Evolutionary conservation across 345 rosid species (phyloP), one percentile per base, ranked within the genome.

Genomic region (Aethionema arabicum): DNA sequence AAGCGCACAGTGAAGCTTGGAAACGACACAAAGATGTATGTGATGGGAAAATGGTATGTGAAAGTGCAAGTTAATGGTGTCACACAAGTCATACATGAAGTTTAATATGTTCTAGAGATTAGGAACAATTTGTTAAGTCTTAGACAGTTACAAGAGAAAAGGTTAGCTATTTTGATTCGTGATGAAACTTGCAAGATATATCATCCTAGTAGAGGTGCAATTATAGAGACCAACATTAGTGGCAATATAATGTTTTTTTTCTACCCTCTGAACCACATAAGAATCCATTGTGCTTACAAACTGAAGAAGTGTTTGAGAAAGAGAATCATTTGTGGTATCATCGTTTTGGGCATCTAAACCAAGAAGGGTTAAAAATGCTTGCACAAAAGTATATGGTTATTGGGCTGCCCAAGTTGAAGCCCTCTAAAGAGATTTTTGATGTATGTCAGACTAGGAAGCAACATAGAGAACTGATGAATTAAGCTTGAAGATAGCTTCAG

Each of bases 361-460:
- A 39, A 6, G 51, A 32, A 0, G 39, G 30, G 0, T 0, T 58
- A 29, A 58, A 16, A 2, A 0, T 16, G 2, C 62, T 57, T 3
- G 0, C 32, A 57, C 53, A 41, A 0, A 57, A 57, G 10, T 11
- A 41, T 27, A 16, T 57, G 46, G 62, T 57, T 1, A 6, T 43
- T 11, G 33, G 36, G 0, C 14, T 57, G 2, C 35, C 35, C 0
- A 0, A 0, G 0, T 11, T 57, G 0, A 40, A 29, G 4, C 14
- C 48, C 21, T 29, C 29, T 0, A 38, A 52, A 2, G 33, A 51
- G 21, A 12, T 42, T 0, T 64, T 61, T 48, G 32, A 13, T 40
- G 27, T 31, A 0, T 48, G 66, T 36, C 10, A 64, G 1, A 37
- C 39, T 3, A 42, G 70, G 5, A 71, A 71, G 12, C 61, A 65